These are phyloP conservation scores for Sordaria brevicollis DNA, from an alignment of 495 filamentous ascomycete genomes.

Conservation along the genomic window DNA sequence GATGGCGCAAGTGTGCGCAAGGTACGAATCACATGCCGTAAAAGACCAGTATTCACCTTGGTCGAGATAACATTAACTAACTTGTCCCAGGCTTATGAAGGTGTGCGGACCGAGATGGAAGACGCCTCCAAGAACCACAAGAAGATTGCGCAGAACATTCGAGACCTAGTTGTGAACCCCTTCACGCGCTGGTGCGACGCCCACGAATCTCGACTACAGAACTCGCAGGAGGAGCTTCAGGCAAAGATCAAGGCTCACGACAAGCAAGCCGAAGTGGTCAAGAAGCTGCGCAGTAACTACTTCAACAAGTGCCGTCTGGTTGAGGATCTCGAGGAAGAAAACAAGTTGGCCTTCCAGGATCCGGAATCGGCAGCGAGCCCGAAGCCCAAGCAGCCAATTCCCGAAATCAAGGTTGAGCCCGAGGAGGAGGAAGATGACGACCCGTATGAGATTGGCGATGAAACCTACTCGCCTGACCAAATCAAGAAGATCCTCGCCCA, in stretches of 20 bases:
- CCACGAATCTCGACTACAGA: slow-evolving; percentile 80
- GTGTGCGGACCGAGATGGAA: slow-evolving; percentile 88
- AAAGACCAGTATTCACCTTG: background rate
- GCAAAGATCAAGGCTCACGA: slow-evolving; percentile 81
- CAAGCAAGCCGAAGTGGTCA: slow-evolving; percentile 78
- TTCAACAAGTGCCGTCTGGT: slow-evolving; percentile 97
- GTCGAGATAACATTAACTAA: slow-evolving; percentile 7
- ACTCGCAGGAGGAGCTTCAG: slow-evolving; percentile 90
- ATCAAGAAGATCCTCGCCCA: slow-evolving; percentile 82
- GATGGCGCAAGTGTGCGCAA: slow-evolving; percentile 95
- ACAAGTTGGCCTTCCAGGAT: slow-evolving; percentile 92
- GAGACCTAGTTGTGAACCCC: slow-evolving; percentile 86
- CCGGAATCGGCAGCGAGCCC: slow-evolving; percentile 42
- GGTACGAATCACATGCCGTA: slow-evolving; percentile 39
- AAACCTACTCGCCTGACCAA: slow-evolving; percentile 70
- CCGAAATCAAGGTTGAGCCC: slow-evolving; percentile 50
- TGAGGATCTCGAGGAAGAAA: slow-evolving; percentile 96
- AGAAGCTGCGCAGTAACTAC: slow-evolving; percentile 88
- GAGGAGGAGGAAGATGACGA: slow-evolving; percentile 52
- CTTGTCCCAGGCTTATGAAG: slow-evolving; percentile 73
- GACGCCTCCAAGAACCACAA: slow-evolving; percentile 82
- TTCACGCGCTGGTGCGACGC: slow-evolving; percentile 93
- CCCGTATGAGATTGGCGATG: slow-evolving; percentile 81
- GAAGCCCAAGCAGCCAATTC: slow-evolving; percentile 36
- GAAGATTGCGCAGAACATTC: slow-evolving; percentile 92